A percentile compares a stretch with the other conserved stretches of the same genome.
phyloP scores from a whole-genome alignment of 805 yeast species.

The Ogataea siamensis region DNA sequence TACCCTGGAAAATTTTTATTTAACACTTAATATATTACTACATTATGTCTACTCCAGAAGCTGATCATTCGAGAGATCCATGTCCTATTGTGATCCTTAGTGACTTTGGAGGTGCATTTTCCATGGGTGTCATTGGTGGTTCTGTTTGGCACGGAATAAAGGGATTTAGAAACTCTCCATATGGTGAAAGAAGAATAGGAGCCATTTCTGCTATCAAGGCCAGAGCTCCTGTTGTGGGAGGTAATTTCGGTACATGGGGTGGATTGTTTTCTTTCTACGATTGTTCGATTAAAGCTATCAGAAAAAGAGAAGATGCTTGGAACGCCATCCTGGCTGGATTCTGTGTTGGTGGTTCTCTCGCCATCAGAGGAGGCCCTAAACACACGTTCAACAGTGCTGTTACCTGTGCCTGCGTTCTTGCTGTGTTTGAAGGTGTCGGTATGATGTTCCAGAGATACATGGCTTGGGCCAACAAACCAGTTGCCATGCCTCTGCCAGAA shows the following conservation, averaged over 20 bases:
- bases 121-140: conserved; percentile 99
- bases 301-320: conserved; percentile 98
- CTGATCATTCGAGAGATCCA: conserved; percentile 98
- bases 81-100: conserved; percentile 94
- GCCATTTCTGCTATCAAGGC: conserved; percentile 88
- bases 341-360: conserved; percentile 96
- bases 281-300: conserved; percentile 90
- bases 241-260: conserved; percentile 99
- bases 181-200: conserved; percentile 92
- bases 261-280: conserved; percentile 94
- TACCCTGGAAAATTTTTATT: conserved; percentile 11
- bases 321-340: conserved; percentile 98
- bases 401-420: conserved; percentile 94
- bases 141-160: conserved; percentile 98
- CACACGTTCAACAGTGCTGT: conserved; percentile 96
- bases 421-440: conserved; percentile 98
- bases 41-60: conserved; percentile 59
- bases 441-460: conserved; percentile 88
- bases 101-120: conserved; percentile 98
- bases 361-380: conserved; percentile 98
- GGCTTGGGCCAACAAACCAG: conserved; percentile 78
- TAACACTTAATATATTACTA: conserved; percentile 1
- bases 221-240: conserved; percentile 98
- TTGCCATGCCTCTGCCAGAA: conserved; percentile 58
- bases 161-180: conserved; percentile 97